These are phyloP conservation scores for Alternaria infectoria DNA, from an alignment of 2,329 filamentous ascomycete species.

Conservation along the genomic window DNA sequence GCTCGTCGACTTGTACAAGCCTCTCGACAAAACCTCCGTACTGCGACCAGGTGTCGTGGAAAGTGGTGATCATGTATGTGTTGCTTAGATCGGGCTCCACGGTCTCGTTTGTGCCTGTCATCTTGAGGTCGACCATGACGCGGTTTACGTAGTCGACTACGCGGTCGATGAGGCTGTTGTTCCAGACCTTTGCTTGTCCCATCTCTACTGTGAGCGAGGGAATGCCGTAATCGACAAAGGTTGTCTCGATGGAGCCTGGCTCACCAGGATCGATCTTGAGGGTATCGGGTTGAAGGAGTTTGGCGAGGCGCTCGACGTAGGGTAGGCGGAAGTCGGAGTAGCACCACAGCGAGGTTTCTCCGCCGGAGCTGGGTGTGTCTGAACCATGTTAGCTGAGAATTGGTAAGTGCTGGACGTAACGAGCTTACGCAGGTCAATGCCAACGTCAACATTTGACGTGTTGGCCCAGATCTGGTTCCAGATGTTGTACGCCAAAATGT, in stretches of 20 bases:
- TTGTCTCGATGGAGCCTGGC: conserved; percentile 49
- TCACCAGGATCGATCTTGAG: conserved; percentile 50
- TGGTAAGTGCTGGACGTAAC: fast-evolving
- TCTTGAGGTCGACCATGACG: conserved; percentile 29
- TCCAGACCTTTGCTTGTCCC: conserved; percentile 48
- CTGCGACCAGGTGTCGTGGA: conserved; percentile 35
- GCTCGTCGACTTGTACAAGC: conserved; percentile 40
- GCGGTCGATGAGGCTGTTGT: conserved; percentile 44
- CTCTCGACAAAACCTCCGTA: conserved; percentile 40
- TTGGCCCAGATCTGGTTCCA: conserved; percentile 50
- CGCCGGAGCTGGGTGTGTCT: conserved; percentile 48
- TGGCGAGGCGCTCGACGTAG: conserved; percentile 49
- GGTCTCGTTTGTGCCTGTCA: conserved; percentile 38
- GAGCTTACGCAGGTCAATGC: conserved; percentile 42
- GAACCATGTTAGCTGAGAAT: neutral
- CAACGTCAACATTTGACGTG: conserved; percentile 48
- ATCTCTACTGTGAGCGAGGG: conserved; percentile 50
- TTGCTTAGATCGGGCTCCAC: conserved; percentile 40
- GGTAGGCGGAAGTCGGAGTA: conserved; percentile 48
- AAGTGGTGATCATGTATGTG: conserved; percentile 39
- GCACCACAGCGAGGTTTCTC: conserved; percentile 48
- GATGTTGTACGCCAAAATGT: conserved; percentile 44
- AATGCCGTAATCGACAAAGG: conserved; percentile 44
- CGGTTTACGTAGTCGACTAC: conserved; percentile 38
- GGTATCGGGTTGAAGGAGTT: conserved; percentile 49